Evolutionary conservation across 192 early-diverging fungal species (phyloP).

Genomic region (Backusella circina): DNA sequence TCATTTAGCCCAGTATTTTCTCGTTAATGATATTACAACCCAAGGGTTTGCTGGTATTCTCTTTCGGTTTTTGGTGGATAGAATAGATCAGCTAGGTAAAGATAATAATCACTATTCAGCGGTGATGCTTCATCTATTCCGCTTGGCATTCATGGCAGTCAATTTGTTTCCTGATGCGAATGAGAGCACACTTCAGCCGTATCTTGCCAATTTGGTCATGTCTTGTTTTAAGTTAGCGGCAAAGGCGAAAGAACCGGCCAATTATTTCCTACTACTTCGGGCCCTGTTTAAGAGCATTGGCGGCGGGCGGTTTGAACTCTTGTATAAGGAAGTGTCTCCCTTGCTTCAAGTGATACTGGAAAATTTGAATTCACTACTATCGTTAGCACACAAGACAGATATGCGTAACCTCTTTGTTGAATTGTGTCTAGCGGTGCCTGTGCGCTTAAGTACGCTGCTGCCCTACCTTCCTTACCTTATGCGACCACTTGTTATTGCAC

Average conservation of each 20-base stretch:
- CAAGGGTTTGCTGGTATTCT: slow-evolving; percentile 77
- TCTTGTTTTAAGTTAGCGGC: slow-evolving; percentile 80
- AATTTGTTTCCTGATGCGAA: slow-evolving; percentile 88
- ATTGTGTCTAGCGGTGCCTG: slow-evolving; percentile 94
- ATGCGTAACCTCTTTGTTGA: slow-evolving; percentile 97
- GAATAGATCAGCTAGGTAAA: slow-evolving; percentile 71
- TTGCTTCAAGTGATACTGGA: slow-evolving; percentile 90
- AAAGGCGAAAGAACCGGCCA: slow-evolving; percentile 80
- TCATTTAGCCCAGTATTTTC: slow-evolving; percentile 84
- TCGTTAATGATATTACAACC: slow-evolving; percentile 71
- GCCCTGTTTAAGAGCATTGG: slow-evolving; percentile 94
- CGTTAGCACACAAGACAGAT: slow-evolving; percentile 73
- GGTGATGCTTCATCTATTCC: slow-evolving; percentile 89
- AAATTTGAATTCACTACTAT: slow-evolving; percentile 77
- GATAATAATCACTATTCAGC: slow-evolving; percentile 58
- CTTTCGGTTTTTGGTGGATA: slow-evolving; percentile 73
- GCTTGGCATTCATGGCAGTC: slow-evolving; percentile 91
- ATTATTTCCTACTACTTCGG: slow-evolving; percentile 92
- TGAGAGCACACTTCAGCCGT: slow-evolving; percentile 87
- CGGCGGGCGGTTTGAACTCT: slow-evolving; percentile 92
- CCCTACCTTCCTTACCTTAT: slow-evolving; percentile 93
- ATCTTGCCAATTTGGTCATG: slow-evolving; percentile 86
- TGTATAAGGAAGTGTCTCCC: slow-evolving; percentile 97
- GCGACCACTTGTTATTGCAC: slow-evolving; percentile 92
- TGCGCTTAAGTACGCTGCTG: slow-evolving; percentile 87